Evolutionary conservation across 495 filamentous ascomycete species (phyloP).

Genomic region (Xylaria curta): DNA sequence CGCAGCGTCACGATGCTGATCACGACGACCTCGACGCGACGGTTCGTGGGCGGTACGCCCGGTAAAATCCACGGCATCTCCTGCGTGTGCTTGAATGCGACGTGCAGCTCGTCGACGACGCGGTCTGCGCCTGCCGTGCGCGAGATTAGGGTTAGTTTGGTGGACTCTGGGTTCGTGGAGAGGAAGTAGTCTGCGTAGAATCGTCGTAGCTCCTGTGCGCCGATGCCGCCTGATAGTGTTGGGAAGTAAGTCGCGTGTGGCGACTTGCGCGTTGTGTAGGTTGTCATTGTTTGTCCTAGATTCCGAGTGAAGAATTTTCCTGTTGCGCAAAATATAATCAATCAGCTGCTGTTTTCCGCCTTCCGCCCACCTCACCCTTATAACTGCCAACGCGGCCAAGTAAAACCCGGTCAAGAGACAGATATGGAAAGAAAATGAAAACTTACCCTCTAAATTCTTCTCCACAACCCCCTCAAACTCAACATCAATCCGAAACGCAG

Average conservation of each 20-base stretch:
- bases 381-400: not conserved
- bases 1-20: constrained; percentile 61
- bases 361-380: not conserved
- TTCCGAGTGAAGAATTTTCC: constrained; percentile 59
- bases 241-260: constrained; percentile 60
- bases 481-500: constrained; percentile 64
- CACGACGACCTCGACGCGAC: constrained; percentile 38
- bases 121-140: constrained; percentile 60
- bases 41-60: constrained; percentile 66
- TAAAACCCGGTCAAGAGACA: not conserved
- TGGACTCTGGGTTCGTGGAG: constrained; percentile 62
- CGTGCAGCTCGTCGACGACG: constrained; percentile 53
- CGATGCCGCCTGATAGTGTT: constrained; percentile 68
- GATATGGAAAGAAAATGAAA: not conserved
- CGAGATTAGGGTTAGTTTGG: constrained; percentile 67
- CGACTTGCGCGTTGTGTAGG: constrained; percentile 55
- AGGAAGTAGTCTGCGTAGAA: constrained; percentile 76
- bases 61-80: constrained; percentile 77
- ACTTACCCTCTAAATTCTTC: constrained; percentile 62
- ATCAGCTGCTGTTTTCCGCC: not conserved
- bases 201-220: constrained; percentile 63
- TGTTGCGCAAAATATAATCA: not conserved
- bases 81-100: constrained; percentile 68
- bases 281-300: constrained; percentile 56
- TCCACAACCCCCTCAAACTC: constrained; percentile 68